A percentile compares a stretch with the other conserved stretches of the same genome.
These are phyloP conservation scores for Lactifluus rugatus DNA, from an alignment of 768 basidiomycete genomes.

Conservation along the genomic window DNA sequence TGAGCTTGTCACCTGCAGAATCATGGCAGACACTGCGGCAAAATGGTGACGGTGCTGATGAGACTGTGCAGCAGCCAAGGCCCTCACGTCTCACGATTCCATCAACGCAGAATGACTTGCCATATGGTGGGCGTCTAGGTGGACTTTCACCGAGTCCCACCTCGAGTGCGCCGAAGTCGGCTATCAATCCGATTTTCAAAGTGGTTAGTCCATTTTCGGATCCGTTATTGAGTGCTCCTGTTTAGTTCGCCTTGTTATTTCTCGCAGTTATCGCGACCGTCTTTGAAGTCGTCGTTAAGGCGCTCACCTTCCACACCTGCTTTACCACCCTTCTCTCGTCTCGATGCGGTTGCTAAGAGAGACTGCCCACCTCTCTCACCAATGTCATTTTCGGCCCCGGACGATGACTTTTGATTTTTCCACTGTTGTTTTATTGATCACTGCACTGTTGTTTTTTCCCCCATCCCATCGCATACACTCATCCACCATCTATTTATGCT, in stretches of 20 bases:
- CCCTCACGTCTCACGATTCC: conserved; percentile 23
- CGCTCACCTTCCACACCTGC: conserved; percentile 35
- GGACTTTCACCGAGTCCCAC: conserved; percentile 55
- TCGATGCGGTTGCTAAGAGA: conserved; percentile 77
- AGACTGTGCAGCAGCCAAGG: conserved; percentile 17
- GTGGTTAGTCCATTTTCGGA: conserved; percentile 49
- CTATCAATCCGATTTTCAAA: conserved; percentile 83
- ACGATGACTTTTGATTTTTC: conserved; percentile 26
- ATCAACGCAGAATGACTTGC: conserved; percentile 14
- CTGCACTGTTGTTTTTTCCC: conserved; percentile 18
- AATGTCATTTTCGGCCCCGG: conserved; percentile 57
- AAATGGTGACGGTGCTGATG: conserved; percentile 20
- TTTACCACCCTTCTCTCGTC: conserved; percentile 68
- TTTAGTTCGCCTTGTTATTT: conserved; percentile 11
- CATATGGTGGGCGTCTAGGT: conserved; percentile 36
- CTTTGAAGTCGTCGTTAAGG: conserved; percentile 25
- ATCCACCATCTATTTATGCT: conserved; percentile 19
- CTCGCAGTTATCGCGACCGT: conserved; percentile 45
- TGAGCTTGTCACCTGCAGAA: conserved; percentile 59
- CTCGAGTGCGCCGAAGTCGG: conserved; percentile 47
- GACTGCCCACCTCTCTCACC: conserved; percentile 65
- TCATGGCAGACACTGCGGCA: conserved; percentile 24
- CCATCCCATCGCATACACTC: conserved; percentile 16
- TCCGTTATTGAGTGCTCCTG: background rate
- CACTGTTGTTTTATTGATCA: conserved; percentile 17